Evolutionary conservation across 192 early-diverging fungal species (phyloP).

Genomic region (Mycoemilia scoparia): DNA sequence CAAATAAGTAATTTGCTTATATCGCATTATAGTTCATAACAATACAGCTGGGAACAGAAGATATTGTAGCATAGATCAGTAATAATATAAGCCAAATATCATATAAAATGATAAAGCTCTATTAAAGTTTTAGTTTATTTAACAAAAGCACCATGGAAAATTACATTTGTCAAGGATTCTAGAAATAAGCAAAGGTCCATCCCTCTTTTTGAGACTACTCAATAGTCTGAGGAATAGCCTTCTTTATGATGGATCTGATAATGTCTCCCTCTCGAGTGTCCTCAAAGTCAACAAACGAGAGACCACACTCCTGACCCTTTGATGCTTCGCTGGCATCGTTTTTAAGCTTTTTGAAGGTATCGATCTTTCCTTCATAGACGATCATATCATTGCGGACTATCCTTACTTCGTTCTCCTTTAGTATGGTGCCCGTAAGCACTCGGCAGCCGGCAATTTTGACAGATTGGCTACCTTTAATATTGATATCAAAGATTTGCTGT

Average conservation of each 20-base stretch:
- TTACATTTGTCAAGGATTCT: too few species aligned
- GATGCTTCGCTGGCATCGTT: constrained; percentile 73
- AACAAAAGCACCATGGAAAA: too few species aligned
- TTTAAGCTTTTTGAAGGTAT: constrained; percentile 65
- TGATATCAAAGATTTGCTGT: constrained; percentile 68
- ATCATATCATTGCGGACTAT: constrained; percentile 46
- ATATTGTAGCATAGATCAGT: too few species aligned
- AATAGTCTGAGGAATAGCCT: constrained; percentile 35
- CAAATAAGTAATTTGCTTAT: too few species aligned
- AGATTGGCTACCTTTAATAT: constrained; percentile 47
- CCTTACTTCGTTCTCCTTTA: constrained; percentile 36
- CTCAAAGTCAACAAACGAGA: constrained; percentile 69
- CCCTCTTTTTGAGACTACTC: constrained; percentile 13
- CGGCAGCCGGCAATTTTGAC: constrained; percentile 73
- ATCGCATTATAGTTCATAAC: too few species aligned
- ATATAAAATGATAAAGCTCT: too few species aligned
- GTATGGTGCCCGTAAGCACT: constrained; percentile 54
- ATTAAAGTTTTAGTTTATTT: too few species aligned
- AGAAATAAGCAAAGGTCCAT: too few species aligned
- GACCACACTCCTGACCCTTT: constrained; percentile 93
- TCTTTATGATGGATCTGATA: constrained; percentile 46
- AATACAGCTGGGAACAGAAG: too few species aligned
- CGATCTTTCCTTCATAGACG: constrained; percentile 50
- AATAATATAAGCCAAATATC: too few species aligned
- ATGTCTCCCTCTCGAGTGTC: constrained; percentile 68